These are phyloP conservation scores for Beta vulgaris DNA, from an alignment of 148 eudicot species.

Conservation along the genomic window DNA sequence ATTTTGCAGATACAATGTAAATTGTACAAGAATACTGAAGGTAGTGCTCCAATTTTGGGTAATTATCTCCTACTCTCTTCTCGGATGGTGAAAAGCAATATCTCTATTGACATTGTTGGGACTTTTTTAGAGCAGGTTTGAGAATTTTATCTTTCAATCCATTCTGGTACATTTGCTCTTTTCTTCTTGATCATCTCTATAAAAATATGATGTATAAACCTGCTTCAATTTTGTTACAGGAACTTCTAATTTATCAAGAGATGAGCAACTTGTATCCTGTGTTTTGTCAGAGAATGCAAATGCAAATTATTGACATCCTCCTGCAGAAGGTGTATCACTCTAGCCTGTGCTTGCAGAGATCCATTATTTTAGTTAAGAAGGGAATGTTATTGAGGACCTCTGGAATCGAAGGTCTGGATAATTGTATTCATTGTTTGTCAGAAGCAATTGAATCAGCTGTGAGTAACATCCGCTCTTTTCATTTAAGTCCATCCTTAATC, in stretches of 20 bases:
- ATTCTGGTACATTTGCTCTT: neutral
- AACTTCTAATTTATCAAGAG: conserved; percentile 64
- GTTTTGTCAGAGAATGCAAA: conserved; percentile 61
- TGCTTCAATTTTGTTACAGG: conserved; percentile 44
- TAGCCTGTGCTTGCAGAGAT: conserved; percentile 42
- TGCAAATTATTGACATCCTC: conserved; percentile 53
- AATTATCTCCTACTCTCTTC: conserved; percentile 45
- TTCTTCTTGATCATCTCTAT: neutral
- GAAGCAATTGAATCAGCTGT: conserved; percentile 67
- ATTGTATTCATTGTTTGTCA: conserved; percentile 58
- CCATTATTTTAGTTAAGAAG: conserved; percentile 49
- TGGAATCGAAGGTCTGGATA: conserved; percentile 47
- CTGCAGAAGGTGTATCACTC: conserved; percentile 50
- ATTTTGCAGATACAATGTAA: conserved; percentile 57
- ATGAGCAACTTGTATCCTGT: conserved; percentile 42
- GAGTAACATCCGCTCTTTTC: conserved; percentile 31
- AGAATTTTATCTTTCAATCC: conserved; percentile 1
- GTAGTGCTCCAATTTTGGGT: conserved; percentile 40
- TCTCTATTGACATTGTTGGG: conserved; percentile 46
- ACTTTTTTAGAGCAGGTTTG: conserved; percentile 75
- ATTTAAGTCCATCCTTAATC: neutral
- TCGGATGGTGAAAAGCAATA: conserved; percentile 10
- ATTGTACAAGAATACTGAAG: conserved; percentile 33
- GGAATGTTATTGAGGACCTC: conserved; percentile 53
- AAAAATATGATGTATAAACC: conserved; percentile 6